Evolutionary conservation across 2,329 filamentous ascomycete species (phyloP).

Genomic region (Fusarium sp.): DNA sequence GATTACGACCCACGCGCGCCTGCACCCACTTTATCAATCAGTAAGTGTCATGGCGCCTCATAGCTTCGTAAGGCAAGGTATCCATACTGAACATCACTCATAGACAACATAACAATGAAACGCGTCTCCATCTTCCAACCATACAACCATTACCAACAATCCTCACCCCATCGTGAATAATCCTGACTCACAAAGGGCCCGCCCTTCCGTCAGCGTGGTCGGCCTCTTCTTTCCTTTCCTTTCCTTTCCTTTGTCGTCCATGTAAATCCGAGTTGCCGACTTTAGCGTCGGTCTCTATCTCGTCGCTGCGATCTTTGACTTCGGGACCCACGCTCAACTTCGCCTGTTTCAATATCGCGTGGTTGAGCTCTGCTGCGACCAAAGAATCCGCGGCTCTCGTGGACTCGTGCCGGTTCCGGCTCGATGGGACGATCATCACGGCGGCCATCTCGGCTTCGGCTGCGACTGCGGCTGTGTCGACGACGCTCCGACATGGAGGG

Average conservation of each 20-base stretch:
- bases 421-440: conserved; percentile 36
- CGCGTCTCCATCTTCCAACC: conserved; percentile 10
- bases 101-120: conserved; percentile 33
- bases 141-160: conserved; percentile 4
- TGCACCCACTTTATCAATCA: conserved; percentile 34
- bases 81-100: conserved; percentile 14
- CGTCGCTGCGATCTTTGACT: conserved; percentile 38
- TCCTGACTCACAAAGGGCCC: conserved; percentile 38
- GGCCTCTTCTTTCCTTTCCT: background rate
- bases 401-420: conserved; percentile 47
- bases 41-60: conserved; percentile 15
- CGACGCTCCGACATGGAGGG: conserved; percentile 40
- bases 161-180: conserved; percentile 6
- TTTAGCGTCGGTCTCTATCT: conserved; percentile 39
- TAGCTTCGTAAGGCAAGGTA: background rate
- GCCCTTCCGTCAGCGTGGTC: conserved; percentile 18
- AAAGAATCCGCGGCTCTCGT: conserved; percentile 45
- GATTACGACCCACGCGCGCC: background rate
- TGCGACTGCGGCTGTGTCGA: conserved; percentile 29
- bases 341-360: conserved; percentile 49
- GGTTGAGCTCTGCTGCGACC: conserved; percentile 46
- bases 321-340: conserved; percentile 25
- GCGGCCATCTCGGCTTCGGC: conserved; percentile 25
- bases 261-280: conserved; percentile 32
- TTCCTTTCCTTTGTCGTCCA: background rate